These are phyloP conservation scores for Claviceps sp. DNA, from an alignment of 2,329 filamentous ascomycete species.

Conservation along the genomic window DNA sequence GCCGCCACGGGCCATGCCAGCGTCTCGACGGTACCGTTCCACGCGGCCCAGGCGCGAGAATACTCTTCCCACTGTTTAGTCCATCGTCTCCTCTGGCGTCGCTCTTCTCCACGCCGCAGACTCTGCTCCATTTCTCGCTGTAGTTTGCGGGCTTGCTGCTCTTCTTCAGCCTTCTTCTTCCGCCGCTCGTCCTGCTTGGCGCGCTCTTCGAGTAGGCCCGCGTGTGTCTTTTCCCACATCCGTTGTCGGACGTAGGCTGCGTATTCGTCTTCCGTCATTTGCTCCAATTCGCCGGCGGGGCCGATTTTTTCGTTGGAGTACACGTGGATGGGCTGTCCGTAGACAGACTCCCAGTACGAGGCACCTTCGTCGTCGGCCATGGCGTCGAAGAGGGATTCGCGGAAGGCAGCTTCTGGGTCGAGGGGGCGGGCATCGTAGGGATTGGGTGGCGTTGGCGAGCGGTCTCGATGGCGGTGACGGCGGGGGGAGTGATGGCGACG, in stretches of 20 bases:
- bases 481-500: conserved; percentile 13
- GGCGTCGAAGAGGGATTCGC: conserved; percentile 90
- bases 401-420: conserved; percentile 65
- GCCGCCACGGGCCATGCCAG: conserved; percentile 57
- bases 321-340: conserved; percentile 83
- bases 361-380: conserved; percentile 95
- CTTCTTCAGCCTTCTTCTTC: conserved; percentile 36
- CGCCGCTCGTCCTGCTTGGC: conserved; percentile 43
- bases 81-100: conserved; percentile 42
- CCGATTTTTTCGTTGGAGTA: conserved; percentile 43
- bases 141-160: conserved; percentile 36
- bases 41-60: conserved; percentile 43
- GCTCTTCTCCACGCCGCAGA: conserved; percentile 51
- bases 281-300: conserved; percentile 49
- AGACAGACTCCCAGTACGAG: conserved; percentile 90
- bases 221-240: conserved; percentile 95
- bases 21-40: conserved; percentile 28
- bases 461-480: conserved; percentile 20
- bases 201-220: conserved; percentile 67
- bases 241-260: conserved; percentile 67
- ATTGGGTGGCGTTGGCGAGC: conserved; percentile 33
- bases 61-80: conserved; percentile 53
- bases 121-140: conserved; percentile 55
- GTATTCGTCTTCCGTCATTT: conserved; percentile 90
- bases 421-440: conserved; percentile 34